Evolutionary conservation across 2,329 filamentous ascomycete species (phyloP).

Genomic region (Lachnellula arida): DNA sequence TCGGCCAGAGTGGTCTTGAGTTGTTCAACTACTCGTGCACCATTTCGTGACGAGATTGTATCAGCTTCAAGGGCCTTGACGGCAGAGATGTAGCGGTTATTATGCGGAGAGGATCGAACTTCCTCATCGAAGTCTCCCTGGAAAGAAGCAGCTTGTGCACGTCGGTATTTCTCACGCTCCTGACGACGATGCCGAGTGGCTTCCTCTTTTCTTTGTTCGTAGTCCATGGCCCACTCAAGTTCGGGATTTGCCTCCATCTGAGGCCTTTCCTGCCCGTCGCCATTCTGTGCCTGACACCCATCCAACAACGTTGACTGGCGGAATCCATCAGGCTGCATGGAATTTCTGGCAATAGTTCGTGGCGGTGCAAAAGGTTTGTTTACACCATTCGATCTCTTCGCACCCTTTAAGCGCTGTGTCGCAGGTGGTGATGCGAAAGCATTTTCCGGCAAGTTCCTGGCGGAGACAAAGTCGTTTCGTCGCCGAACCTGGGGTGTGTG

Average conservation of each 20-base stretch:
- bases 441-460: slow-evolving; percentile 16
- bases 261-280: not conserved
- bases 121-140: not conserved
- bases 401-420: not conserved
- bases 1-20: slow-evolving; percentile 23
- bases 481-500: not conserved
- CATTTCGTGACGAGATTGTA: not conserved
- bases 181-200: slow-evolving; percentile 27
- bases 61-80: slow-evolving; percentile 19
- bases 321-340: slow-evolving; percentile 2
- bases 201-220: slow-evolving; percentile 29
- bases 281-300: not conserved
- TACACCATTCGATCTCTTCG: slow-evolving; percentile 4
- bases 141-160: slow-evolving; percentile 7
- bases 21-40: slow-evolving; percentile 2
- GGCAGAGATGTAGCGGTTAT: slow-evolving; percentile 29
- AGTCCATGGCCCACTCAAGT: slow-evolving; percentile 31
- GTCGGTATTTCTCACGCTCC: slow-evolving; percentile 25
- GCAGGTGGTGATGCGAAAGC: slow-evolving; percentile 15
- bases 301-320: slow-evolving; percentile 17
- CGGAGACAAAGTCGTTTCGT: slow-evolving; percentile 24
- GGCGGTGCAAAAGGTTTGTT: slow-evolving; percentile 27
- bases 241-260: slow-evolving; percentile 14
- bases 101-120: slow-evolving; percentile 24
- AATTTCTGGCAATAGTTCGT: slow-evolving; percentile 3